phyloP scores from a whole-genome alignment of 768 basidiomycete genomes.

The Neoboletus brunneissimus region DNA sequence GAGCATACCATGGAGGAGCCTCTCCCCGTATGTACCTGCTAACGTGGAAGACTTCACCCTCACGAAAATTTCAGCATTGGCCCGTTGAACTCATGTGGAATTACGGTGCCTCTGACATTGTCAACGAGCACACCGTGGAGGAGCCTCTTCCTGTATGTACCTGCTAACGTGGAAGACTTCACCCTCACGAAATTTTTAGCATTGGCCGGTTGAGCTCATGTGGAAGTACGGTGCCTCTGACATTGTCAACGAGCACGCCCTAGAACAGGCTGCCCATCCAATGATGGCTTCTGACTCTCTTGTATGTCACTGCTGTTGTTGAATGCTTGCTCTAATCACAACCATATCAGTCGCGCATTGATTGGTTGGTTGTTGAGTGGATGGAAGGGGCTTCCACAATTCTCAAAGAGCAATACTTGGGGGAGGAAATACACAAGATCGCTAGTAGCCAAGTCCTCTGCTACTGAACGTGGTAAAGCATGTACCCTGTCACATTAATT shows the following conservation, averaged over 20 bases:
- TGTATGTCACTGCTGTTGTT: too few relatives aligned
- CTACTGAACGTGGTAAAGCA: background rate
- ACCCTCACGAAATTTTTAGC: background rate
- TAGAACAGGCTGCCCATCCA: background rate
- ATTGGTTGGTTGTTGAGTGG: too few relatives aligned
- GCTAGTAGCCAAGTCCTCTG: background rate
- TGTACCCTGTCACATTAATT: background rate
- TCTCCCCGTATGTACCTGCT: background rate
- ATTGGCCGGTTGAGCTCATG: background rate
- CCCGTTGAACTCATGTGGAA: background rate
- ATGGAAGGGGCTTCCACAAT: background rate
- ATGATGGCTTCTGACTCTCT: too few relatives aligned
- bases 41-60: background rate
- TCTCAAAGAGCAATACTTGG: background rate
- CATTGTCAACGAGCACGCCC: background rate
- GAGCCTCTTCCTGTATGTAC: background rate
- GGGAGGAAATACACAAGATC: background rate
- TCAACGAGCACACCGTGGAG: background rate
- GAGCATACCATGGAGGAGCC: background rate
- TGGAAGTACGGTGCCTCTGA: background rate
- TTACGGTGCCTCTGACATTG: background rate
- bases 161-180: background rate
- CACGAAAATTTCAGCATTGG: background rate
- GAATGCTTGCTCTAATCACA: too few relatives aligned
- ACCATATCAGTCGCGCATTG: too few relatives aligned